Conservation (phyloP, 2,329 filamentous ascomycete species). For the Fusarium floridanum region DNA sequence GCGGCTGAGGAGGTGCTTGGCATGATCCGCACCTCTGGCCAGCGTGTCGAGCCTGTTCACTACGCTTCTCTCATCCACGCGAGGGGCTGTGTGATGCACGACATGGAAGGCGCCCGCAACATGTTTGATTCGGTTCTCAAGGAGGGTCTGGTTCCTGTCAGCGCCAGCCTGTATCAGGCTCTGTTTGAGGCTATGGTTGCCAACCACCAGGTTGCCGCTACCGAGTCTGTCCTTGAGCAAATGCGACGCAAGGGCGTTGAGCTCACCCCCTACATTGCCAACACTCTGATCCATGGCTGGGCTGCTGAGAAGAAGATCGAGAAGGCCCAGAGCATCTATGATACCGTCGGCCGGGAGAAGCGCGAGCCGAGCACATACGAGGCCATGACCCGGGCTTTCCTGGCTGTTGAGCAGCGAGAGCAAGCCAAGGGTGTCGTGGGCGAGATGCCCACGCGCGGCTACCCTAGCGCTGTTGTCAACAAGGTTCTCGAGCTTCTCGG, state of each 20-base stretch:
- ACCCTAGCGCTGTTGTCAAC: slow-evolving; percentile 90
- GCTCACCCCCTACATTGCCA: slow-evolving; percentile 97
- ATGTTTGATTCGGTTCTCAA: slow-evolving; percentile 86
- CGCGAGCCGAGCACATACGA: slow-evolving; percentile 98
- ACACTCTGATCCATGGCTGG: slow-evolving; percentile 98
- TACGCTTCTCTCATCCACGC: slow-evolving; percentile 97
- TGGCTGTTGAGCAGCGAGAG: slow-evolving; percentile 84
- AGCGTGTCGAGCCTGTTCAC: slow-evolving; percentile 90
- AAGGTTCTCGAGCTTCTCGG: slow-evolving; percentile 94
- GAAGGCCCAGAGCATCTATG: slow-evolving; percentile 84
- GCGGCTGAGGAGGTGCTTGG: slow-evolving; percentile 88
- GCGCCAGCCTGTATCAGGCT: slow-evolving; percentile 93
- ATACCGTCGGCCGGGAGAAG: slow-evolving; percentile 79
- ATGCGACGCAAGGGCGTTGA: slow-evolving; percentile 83
- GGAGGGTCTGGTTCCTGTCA: slow-evolving; percentile 75
- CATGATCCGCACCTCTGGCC: slow-evolving; percentile 79
- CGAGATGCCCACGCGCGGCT: slow-evolving; percentile 92
- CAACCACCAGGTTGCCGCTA: slow-evolving; percentile 86
- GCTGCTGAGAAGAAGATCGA: slow-evolving; percentile 83
- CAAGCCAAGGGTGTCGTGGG: slow-evolving; percentile 83
- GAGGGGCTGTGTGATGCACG: slow-evolving; percentile 92
- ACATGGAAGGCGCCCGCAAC: slow-evolving; percentile 84
- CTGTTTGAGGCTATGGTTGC: slow-evolving; percentile 98
- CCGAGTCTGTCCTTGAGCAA: slow-evolving; percentile 77
- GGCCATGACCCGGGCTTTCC: slow-evolving; percentile 94